Evolutionary conservation across 2,329 filamentous ascomycete genomes (phyloP).

Genomic region (Talaromyces sp.): DNA sequence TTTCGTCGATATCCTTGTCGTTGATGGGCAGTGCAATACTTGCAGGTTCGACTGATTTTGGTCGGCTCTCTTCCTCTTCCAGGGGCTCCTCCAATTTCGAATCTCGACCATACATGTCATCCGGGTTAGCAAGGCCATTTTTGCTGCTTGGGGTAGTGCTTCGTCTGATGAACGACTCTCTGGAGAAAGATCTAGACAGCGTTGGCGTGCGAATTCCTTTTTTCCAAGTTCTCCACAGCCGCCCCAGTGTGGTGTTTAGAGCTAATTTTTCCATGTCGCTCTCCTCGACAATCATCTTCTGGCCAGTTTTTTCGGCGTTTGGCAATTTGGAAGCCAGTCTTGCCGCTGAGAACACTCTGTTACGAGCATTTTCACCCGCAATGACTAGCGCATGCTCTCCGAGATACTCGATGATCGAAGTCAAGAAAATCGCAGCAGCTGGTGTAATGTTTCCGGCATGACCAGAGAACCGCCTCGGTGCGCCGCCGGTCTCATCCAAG

Average conservation of each 20-base stretch:
- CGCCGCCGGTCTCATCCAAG: slow-evolving; percentile 56
- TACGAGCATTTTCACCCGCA: slow-evolving; percentile 74
- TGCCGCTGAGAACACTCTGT: slow-evolving; percentile 36
- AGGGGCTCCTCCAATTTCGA: slow-evolving; percentile 14
- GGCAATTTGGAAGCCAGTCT: slow-evolving; percentile 4
- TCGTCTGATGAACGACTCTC: slow-evolving; percentile 38
- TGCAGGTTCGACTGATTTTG: slow-evolving; percentile 30
- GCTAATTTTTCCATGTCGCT: slow-evolving; percentile 90
- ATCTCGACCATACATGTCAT: slow-evolving; percentile 27
- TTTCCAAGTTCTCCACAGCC: slow-evolving; percentile 93
- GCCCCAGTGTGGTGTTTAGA: slow-evolving; percentile 79
- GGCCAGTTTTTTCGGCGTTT: slow-evolving; percentile 41
- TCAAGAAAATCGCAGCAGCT: slow-evolving; percentile 91
- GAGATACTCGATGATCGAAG: slow-evolving; percentile 89
- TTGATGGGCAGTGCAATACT: slow-evolving; percentile 34
- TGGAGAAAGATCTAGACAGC: slow-evolving; percentile 41
- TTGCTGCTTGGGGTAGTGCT: slow-evolving; percentile 32
- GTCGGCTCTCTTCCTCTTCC: slow-evolving; percentile 17
- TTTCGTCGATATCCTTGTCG: slow-evolving; percentile 70
- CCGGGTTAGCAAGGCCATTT: slow-evolving; percentile 36
- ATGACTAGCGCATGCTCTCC: slow-evolving; percentile 88
- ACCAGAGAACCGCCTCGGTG: slow-evolving; percentile 55
- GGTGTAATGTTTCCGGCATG: slow-evolving; percentile 71
- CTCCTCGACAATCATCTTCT: slow-evolving; percentile 80
- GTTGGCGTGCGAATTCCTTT: slow-evolving; percentile 55